Base-by-base conservation (phyloP, 2,329 filamentous ascomycete genomes). In the Rachicladosporium sp. region DNA sequence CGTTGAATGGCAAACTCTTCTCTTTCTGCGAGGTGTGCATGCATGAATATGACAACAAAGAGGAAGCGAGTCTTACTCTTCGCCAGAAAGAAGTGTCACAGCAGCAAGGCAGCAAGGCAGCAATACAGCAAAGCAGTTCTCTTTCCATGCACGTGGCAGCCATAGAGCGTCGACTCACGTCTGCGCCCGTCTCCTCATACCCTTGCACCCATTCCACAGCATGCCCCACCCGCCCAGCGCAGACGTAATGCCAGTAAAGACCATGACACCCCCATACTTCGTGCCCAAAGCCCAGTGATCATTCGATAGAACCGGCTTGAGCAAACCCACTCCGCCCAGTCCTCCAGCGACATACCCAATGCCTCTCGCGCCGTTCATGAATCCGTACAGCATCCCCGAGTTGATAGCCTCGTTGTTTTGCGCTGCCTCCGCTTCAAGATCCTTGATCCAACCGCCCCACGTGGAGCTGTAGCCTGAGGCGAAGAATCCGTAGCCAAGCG, bases 401-500 rank as follows among this genome's bases (percentile, higher is more conserved):
- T 73, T 66, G n/a, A 73, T 61, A 1, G 68, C 66, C 50, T 73
- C 69, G 44, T 73, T 73, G 8, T 58, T 55, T 23, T 59, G 54
- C 2, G 58, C 60, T 3, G 69, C 67, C 49, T 72, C 65, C 2
- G 55, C 51, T 53, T 72, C 66, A 39, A 75, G 56, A 50, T 75
- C 66, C 27, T 69, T 72, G 41, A 74, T 61, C 47, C 74, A 66
- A 0, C 74, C 74, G 0, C 71, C 66, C 76, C 77, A 82, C 0
- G 75, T 72, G 1, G 73, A 71, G 2, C 72, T 73, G 51, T 76
- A 82, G 0, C 73, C 71, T 0, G 77, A 74, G 0, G 77, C 77
- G 40, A 80, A 82, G 47, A 81, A 65, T 0, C 78, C 79, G 50
- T 78, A 82, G 4, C 70, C 61, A 11, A 79, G 57, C 29, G 76